These are phyloP conservation scores for Epichloe hybrida DNA, from an alignment of 2,329 filamentous ascomycete species.

Conservation along the genomic window DNA sequence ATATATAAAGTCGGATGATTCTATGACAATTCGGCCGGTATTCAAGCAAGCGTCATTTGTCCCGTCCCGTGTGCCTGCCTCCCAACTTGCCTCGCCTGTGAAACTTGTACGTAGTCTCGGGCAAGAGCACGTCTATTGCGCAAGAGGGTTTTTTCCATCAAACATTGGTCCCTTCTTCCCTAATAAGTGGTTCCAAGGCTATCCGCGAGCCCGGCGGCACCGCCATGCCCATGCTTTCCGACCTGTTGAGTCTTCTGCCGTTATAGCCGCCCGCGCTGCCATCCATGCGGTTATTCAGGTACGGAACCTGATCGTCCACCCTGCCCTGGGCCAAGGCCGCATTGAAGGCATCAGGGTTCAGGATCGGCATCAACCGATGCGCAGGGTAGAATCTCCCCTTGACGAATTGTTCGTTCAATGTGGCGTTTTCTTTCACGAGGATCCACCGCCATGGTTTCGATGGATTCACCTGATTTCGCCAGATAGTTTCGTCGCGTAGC, in stretches of 20 bases:
- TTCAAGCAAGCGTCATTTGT: too few relatives aligned
- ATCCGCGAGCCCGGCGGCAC: constrained; percentile 24
- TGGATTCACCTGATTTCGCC: constrained; percentile 23
- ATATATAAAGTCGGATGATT: too few relatives aligned
- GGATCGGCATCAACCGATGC: constrained; percentile 35
- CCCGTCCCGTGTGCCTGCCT: too few relatives aligned
- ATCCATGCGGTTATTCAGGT: constrained; percentile 41
- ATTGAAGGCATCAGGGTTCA: constrained; percentile 27
- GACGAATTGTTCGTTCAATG: constrained; percentile 33
- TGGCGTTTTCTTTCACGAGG: constrained; percentile 31
- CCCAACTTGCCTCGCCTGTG: too few relatives aligned
- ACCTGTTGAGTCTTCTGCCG: constrained; percentile 26
- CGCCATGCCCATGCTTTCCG: constrained; percentile 29
- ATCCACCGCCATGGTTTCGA: constrained; percentile 23
- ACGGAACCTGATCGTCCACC: constrained; percentile 31
- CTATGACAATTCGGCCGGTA: too few relatives aligned
- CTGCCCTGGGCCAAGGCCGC: constrained; percentile 23
- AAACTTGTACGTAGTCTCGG: too few relatives aligned
- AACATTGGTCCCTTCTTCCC: constrained; percentile 15
- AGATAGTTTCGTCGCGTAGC: constrained; percentile 25
- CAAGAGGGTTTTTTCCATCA: neutral
- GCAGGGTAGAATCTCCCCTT: constrained; percentile 44
- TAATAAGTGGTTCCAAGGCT: constrained; percentile 21
- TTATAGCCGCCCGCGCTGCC: constrained; percentile 24
- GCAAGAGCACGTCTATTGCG: constrained; percentile 1